phyloP scores from a whole-genome alignment of 2,329 filamentous ascomycete species.

The Chalaropsis thielavioides region DNA sequence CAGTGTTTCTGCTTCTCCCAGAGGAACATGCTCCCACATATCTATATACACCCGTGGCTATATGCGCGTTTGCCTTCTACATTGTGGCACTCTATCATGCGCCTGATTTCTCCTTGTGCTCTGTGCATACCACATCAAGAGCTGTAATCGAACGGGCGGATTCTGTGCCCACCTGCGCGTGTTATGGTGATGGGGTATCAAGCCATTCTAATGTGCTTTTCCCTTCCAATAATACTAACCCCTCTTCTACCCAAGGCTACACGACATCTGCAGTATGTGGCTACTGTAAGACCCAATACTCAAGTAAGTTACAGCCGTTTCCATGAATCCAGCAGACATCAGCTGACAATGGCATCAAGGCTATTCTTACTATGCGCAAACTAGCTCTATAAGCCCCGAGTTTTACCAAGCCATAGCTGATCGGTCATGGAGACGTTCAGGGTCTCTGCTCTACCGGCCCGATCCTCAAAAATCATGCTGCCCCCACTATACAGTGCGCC shows the following conservation, averaged over 20 bases:
- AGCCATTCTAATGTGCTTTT: neutral
- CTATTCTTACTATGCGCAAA: constrained; percentile 55
- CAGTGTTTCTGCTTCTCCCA: too few species aligned
- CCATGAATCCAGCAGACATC: neutral
- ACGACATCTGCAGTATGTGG: constrained; percentile 7
- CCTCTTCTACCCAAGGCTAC: constrained; percentile 1
- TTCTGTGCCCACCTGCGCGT: neutral
- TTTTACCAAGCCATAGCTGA: constrained; percentile 62
- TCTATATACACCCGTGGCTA: neutral
- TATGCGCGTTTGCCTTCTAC: too few species aligned
- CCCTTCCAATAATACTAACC: neutral
- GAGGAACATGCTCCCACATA: neutral
- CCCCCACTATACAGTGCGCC: constrained; percentile 72
- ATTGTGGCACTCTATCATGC: too few species aligned
- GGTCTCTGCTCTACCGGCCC: constrained; percentile 58
- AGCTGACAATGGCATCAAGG: constrained; percentile 31
- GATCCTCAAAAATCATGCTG: constrained; percentile 73
- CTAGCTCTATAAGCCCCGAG: constrained; percentile 44
- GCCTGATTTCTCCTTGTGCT: too few species aligned
- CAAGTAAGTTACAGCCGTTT: constrained; percentile 10
- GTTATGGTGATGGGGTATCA: neutral
- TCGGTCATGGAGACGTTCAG: constrained; percentile 64
- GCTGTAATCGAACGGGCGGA: neutral
- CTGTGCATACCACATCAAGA: neutral
- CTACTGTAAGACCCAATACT: constrained; percentile 7